Evolutionary conservation across 805 yeast genomes (phyloP).

Genomic region (Candida alai): DNA sequence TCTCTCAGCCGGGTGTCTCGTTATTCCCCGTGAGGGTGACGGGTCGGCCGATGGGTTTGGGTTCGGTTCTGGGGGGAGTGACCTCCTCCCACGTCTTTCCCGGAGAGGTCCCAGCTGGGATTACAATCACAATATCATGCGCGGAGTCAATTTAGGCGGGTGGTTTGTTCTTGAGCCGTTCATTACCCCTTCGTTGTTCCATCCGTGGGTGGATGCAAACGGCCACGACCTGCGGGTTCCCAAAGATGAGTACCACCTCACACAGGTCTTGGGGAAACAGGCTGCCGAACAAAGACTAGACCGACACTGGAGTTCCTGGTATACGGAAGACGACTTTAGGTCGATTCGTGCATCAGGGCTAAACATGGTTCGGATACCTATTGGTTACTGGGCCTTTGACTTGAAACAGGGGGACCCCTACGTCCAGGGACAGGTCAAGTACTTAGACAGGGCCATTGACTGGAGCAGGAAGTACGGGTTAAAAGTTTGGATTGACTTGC

Average conservation of each 20-base stretch:
- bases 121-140: constrained; percentile 32
- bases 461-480: constrained; percentile 66
- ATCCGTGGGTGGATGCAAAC: constrained; percentile 35
- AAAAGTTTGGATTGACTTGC: constrained; percentile 86
- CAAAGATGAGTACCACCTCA: constrained; percentile 76
- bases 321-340: constrained; percentile 66
- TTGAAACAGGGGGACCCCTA: constrained; percentile 68
- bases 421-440: constrained; percentile 71
- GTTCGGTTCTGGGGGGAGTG: too few species aligned
- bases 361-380: constrained; percentile 83
- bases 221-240: constrained; percentile 47
- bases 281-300: constrained; percentile 49
- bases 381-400: constrained; percentile 91
- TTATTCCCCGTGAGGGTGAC: too few species aligned
- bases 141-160: constrained; percentile 83
- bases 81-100: too few species aligned
- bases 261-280: constrained; percentile 55
- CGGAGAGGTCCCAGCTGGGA: constrained; percentile 24
- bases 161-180: constrained; percentile 87
- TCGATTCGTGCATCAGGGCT: constrained; percentile 59
- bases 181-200: constrained; percentile 75
- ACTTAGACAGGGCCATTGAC: constrained; percentile 67
- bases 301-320: constrained; percentile 78
- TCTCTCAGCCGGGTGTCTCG: too few species aligned
- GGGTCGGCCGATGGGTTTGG: too few species aligned